These are phyloP conservation scores for Thelonectria discophora DNA, from an alignment of 2,329 filamentous ascomycete genomes.

Conservation along the genomic window DNA sequence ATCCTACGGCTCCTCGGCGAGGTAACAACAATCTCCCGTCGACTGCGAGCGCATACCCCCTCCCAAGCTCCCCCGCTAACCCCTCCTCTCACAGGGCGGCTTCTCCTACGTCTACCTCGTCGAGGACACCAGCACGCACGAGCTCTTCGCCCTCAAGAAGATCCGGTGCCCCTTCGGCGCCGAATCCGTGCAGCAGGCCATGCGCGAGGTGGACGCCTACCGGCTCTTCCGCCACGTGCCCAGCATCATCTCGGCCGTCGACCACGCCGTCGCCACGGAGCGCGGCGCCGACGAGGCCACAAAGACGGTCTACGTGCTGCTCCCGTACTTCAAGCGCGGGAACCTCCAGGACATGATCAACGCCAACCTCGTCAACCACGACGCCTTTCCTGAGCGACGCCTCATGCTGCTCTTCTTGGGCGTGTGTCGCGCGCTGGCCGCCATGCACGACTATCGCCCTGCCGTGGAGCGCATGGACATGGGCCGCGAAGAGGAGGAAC, in stretches of 20 bases:
- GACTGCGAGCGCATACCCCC: too few species aligned
- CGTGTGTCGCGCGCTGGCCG: constrained; percentile 85
- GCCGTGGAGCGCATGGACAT: constrained; percentile 62
- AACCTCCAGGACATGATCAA: constrained; percentile 99
- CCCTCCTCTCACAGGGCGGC: constrained; percentile 70
- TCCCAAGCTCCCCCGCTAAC: not conserved
- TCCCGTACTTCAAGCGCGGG: constrained; percentile 93
- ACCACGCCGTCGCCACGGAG: constrained; percentile 83
- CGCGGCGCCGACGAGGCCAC: constrained; percentile 68
- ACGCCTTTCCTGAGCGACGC: constrained; percentile 84
- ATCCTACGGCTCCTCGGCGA: constrained; percentile 93
- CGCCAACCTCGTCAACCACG: constrained; percentile 96
- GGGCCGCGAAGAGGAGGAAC: constrained; percentile 52
- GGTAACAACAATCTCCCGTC: constrained; percentile 59
- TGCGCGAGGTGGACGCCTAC: constrained; percentile 98
- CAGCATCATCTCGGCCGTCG: constrained; percentile 87
- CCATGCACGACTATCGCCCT: constrained; percentile 86
- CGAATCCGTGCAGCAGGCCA: constrained; percentile 91
- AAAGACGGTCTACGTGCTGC: constrained; percentile 95
- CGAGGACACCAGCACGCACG: constrained; percentile 83
- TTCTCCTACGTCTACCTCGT: constrained; percentile 99
- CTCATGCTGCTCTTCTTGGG: constrained; percentile 92
- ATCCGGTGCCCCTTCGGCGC: constrained; percentile 98
- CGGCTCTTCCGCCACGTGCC: constrained; percentile 83
- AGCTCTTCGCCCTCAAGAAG: constrained; percentile 96